Conservation (phyloP, 306 rosid species). For the Geum urbanum region DNA sequence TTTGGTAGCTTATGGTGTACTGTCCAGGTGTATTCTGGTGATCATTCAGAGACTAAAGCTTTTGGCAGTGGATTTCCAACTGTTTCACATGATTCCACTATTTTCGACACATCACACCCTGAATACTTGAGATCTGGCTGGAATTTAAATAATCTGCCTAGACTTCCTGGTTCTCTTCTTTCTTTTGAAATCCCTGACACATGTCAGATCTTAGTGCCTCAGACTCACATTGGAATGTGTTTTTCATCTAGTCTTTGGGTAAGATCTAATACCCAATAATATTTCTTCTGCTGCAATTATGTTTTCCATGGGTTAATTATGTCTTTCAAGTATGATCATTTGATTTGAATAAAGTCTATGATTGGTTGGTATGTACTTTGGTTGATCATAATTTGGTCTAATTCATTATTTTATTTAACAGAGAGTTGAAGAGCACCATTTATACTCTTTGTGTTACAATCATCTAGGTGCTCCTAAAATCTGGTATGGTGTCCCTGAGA, state of each 20-base stretch:
- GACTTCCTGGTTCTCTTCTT: constrained; percentile 67
- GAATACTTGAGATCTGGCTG: constrained; percentile 63
- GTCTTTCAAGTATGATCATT: not conserved
- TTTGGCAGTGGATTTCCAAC: constrained; percentile 69
- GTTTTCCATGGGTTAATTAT: not conserved
- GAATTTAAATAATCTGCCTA: constrained; percentile 63
- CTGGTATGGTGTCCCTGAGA: constrained; percentile 70
- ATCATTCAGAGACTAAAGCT: constrained; percentile 35
- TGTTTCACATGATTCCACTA: constrained; percentile 34
- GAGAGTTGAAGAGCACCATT: constrained; percentile 80
- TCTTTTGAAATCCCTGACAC: constrained; percentile 64
- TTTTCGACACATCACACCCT: constrained; percentile 25
- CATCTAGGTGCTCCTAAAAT: constrained; percentile 79
- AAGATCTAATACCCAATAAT: constrained; percentile 25
- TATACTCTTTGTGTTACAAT: constrained; percentile 58
- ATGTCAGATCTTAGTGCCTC: constrained; percentile 39
- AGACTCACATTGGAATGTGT: constrained; percentile 72
- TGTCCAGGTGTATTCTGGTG: constrained; percentile 57
- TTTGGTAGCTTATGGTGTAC: constrained; percentile 20
- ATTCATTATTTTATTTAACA: constrained; percentile 22
- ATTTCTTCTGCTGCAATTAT: not conserved
- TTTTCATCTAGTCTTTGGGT: constrained; percentile 75
- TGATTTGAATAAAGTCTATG: not conserved
- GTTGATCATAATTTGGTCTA: not conserved
- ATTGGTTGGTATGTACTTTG: not conserved